Base-by-base conservation (phyloP, 1,284 basidiomycete genomes). In the Leccinum solheimii region DNA sequence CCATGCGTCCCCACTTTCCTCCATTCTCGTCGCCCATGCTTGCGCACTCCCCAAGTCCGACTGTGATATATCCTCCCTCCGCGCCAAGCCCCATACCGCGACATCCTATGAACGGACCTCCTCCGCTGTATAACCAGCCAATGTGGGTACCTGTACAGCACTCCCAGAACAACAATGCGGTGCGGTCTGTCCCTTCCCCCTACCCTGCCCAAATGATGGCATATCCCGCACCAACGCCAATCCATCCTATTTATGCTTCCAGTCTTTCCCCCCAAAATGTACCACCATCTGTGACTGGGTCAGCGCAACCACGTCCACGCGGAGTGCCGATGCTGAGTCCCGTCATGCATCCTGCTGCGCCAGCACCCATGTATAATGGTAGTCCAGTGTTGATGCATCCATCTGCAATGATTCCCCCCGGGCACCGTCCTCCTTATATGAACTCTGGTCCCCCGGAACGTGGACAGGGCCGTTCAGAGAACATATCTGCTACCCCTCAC, bases 341-440 rank as follows among this genome's bases (percentile, higher is more conserved):
- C n/a, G 82, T 82, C 14, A 79, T 90, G 77, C 74, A 82, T 43
- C 85, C 85, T 70, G 81, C 85, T 21, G 77, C 74, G 32, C 76
- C 82, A 71, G 59, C 65, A 72, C 53, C 66, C 13, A 85, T 90
- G 82, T 91, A 90, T 71, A 77, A 80, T 6, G 78, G 80, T 38
- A 91, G 87, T 68, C 90, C 90, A 9, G 84, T 86, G 38, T 73
- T 91, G 71, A 81, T 91, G 78, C 87, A 84, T 66, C 76, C 85
- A 9, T 77, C 80, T 26, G 69, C 76, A 48, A 79, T 82, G 67
- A 64, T 76, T 53, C 36, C 71, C n/a, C 21, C 73, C 34, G 65
- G 65, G 6, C 74, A 64, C 27, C 75, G 75, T 36, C 71, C 73
- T 14, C 64, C 72, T 3, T 73, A 71, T 48, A 69, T 73, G 66